These are phyloP conservation scores for Wakefieldia striispora DNA, from an alignment of 768 basidiomycete genomes.

Conservation along the genomic window DNA sequence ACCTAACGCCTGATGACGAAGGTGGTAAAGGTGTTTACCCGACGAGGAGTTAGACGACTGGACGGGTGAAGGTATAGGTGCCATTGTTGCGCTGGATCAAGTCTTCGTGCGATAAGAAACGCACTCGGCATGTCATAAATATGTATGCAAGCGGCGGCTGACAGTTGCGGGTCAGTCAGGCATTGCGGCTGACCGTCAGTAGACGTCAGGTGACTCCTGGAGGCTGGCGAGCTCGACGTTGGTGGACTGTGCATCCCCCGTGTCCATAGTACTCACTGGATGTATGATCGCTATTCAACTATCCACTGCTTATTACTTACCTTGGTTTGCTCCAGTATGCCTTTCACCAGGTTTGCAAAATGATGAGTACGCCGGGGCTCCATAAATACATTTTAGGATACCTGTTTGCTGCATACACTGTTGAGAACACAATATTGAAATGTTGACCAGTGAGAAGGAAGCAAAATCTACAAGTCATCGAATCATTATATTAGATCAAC, in stretches of 20 bases:
- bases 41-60: conserved; percentile 2
- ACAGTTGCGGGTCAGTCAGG: conserved; percentile 18
- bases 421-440: not conserved
- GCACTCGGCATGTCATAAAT: conserved; percentile 19
- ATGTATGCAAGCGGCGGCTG: conserved; percentile 27
- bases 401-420: not conserved
- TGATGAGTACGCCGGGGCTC: too few relatives aligned
- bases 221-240: not conserved
- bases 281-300: not conserved
- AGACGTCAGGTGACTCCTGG: not conserved
- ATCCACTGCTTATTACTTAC: too few relatives aligned
- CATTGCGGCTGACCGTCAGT: conserved; percentile 20
- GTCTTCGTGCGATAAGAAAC: not conserved
- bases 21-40: conserved; percentile 8
- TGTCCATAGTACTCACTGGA: not conserved
- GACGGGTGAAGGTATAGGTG: conserved; percentile 14
- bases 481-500: conserved; percentile 35
- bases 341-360: too few relatives aligned
- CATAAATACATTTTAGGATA: not conserved
- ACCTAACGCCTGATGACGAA: conserved; percentile 15
- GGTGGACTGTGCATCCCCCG: not conserved
- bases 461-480: not conserved
- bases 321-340: too few relatives aligned
- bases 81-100: conserved; percentile 16
- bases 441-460: not conserved